phyloP scores from a whole-genome alignment of 768 basidiomycete genomes.

The Leccinellum rugosiceps region DNA sequence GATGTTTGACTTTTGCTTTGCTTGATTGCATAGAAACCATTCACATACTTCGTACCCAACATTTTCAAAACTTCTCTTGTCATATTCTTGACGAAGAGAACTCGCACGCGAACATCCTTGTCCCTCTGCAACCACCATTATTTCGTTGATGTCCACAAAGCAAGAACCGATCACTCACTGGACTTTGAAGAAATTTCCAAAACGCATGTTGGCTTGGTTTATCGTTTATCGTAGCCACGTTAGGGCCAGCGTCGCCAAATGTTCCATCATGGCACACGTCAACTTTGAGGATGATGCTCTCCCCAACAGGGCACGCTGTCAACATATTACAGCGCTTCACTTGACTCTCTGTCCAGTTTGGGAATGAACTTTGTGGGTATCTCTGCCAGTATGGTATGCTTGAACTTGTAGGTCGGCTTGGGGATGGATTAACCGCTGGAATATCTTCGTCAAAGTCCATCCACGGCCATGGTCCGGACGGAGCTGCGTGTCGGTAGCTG shows the following conservation, averaged over 20 bases:
- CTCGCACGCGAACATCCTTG: constrained; percentile 40
- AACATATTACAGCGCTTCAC: constrained; percentile 32
- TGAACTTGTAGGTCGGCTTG: neutral
- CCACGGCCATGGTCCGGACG: constrained; percentile 43
- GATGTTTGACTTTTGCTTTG: neutral
- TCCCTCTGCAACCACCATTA: constrained; percentile 26
- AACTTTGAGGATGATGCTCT: constrained; percentile 21
- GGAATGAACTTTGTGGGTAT: constrained; percentile 31
- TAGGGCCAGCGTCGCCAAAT: neutral
- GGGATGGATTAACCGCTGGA: neutral
- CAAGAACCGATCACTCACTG: constrained; percentile 31
- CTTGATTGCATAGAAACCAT: neutral
- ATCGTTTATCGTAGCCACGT: constrained; percentile 3
- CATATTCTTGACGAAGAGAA: constrained; percentile 49
- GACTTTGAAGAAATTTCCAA: constrained; percentile 33
- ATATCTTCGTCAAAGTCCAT: constrained; percentile 36
- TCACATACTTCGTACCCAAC: constrained; percentile 49
- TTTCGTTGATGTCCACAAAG: neutral
- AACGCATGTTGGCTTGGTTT: constrained; percentile 20
- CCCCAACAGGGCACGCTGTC: constrained; percentile 12
- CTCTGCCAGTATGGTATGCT: constrained; percentile 14
- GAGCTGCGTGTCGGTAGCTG: constrained; percentile 37
- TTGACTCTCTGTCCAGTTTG: constrained; percentile 32
- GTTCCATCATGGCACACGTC: constrained; percentile 15
- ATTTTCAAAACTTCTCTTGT: constrained; percentile 51